Percentiles rank a stretch among this genome's conserved stretches.
Conservation (phyloP, 164 flowering plant genomes). For the Nymphaea colorata region DNA sequence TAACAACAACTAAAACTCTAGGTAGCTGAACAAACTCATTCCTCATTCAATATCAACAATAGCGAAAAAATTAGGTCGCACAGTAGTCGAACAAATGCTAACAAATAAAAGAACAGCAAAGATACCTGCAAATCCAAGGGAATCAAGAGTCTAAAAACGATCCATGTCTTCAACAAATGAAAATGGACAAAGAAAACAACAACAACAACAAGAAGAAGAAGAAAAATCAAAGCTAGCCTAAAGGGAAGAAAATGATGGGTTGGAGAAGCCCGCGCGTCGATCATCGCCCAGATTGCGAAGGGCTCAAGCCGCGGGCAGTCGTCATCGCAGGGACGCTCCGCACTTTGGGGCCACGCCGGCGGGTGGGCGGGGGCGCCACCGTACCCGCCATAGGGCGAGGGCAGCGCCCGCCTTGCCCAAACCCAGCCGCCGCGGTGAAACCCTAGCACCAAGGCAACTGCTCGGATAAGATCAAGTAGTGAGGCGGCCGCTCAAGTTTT, state of each 20-base stretch:
- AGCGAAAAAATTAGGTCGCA: too few relatives aligned
- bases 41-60: too few relatives aligned
- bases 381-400: not conserved
- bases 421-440: not conserved
- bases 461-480: not conserved
- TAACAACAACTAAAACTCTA: too few relatives aligned
- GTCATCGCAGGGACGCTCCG: not conserved
- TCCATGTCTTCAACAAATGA: not conserved
- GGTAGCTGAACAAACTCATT: too few relatives aligned
- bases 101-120: too few relatives aligned
- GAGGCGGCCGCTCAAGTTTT: too few relatives aligned
- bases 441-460: not conserved
- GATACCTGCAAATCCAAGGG: too few relatives aligned
- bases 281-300: not conserved
- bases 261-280: not conserved
- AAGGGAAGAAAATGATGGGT: not conserved
- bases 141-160: too few relatives aligned
- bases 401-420: not conserved
- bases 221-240: not conserved
- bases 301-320: not conserved
- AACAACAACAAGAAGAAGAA: too few relatives aligned
- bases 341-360: not conserved
- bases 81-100: too few relatives aligned
- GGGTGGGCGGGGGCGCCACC: not conserved
- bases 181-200: too few relatives aligned